phyloP scores from a whole-genome alignment of 2,329 filamentous ascomycete species.

The Monosporascus sp. region DNA sequence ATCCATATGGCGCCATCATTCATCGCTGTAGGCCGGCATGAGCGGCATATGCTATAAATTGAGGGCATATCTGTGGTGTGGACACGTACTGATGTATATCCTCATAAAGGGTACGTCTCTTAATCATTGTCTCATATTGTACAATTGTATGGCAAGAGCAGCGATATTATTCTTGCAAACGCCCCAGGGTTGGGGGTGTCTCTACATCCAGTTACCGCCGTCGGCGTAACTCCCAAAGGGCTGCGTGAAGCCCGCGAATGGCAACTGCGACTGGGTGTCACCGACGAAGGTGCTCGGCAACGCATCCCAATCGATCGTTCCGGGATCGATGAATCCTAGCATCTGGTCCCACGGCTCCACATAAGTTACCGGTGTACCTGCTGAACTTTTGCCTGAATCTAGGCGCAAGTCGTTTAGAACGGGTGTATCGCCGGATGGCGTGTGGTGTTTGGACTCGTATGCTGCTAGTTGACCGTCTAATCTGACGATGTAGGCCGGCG shows the following conservation, averaged over 20 bases:
- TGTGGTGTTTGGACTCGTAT: conserved; percentile 29
- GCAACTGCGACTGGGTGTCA: conserved; percentile 8
- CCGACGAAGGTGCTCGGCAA: conserved; percentile 12
- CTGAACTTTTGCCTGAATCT: conserved; percentile 1
- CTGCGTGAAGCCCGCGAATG: conserved; percentile 11
- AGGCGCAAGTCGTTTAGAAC: neutral
- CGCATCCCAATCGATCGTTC: conserved; percentile 25
- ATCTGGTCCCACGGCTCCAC: conserved; percentile 27
- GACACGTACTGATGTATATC: too few species aligned
- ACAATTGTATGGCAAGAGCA: too few species aligned
- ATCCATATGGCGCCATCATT: too few species aligned
- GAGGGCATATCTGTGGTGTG: too few species aligned
- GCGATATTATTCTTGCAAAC: too few species aligned
- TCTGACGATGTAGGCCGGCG: conserved; percentile 40
- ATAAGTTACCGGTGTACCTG: conserved; percentile 3
- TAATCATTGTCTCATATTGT: too few species aligned
- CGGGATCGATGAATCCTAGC: conserved; percentile 24
- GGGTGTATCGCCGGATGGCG: conserved; percentile 15
- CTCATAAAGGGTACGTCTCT: too few species aligned
- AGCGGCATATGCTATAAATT: too few species aligned
- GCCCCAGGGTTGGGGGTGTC: neutral
- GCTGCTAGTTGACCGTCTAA: conserved; percentile 38
- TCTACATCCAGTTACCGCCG: neutral
- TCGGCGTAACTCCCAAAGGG: conserved; percentile 10
- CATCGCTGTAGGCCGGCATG: too few species aligned